phyloP scores from a whole-genome alignment of 768 basidiomycete species.

The Tylopilus felleus region DNA sequence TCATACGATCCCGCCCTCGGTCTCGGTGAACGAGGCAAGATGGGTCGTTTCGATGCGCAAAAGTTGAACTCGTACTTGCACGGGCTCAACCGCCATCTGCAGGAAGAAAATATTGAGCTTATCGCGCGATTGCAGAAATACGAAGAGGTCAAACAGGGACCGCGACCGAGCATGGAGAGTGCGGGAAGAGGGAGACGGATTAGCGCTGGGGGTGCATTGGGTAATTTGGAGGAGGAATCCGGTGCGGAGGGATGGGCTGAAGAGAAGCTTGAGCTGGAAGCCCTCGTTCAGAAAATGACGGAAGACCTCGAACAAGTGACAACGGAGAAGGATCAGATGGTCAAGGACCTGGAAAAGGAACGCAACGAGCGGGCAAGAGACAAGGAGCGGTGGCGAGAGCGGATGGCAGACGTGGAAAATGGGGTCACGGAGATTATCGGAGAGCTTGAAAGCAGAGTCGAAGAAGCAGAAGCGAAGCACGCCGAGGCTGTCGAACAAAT shows the following conservation, averaged over 20 bases:
- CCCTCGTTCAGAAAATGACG: slow-evolving; percentile 38
- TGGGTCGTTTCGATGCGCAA: slow-evolving; percentile 77
- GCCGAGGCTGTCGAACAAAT: slow-evolving; percentile 39
- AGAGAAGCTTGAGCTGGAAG: slow-evolving; percentile 57
- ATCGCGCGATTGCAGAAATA: slow-evolving; percentile 49
- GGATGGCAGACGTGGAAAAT: slow-evolving; percentile 68
- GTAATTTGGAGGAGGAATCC: slow-evolving; percentile 62
- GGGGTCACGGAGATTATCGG: slow-evolving; percentile 65
- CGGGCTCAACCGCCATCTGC: slow-evolving; percentile 74
- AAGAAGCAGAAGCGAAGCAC: slow-evolving; percentile 47
- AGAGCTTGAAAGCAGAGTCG: slow-evolving; percentile 58
- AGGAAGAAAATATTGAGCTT: slow-evolving; percentile 79
- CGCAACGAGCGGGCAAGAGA: slow-evolving; percentile 57
- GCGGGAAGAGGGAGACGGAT: slow-evolving; percentile 42
- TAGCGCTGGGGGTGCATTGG: slow-evolving; percentile 52
- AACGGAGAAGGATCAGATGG: slow-evolving; percentile 44
- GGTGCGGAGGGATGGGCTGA: slow-evolving; percentile 66
- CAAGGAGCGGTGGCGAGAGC: slow-evolving; percentile 65
- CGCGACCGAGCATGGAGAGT: slow-evolving; percentile 25
- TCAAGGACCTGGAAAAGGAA: slow-evolving; percentile 51
- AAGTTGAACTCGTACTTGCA: slow-evolving; percentile 87
- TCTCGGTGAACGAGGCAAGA: slow-evolving; percentile 61
- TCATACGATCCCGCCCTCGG: slow-evolving; percentile 86
- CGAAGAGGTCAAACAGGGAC: slow-evolving; percentile 44
- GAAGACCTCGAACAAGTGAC: slow-evolving; percentile 38